Evolutionary conservation across 352 stramenopile genomes (phyloP), one percentile per base, ranked within the genome.

Genomic region (Phytopythium vexans): DNA sequence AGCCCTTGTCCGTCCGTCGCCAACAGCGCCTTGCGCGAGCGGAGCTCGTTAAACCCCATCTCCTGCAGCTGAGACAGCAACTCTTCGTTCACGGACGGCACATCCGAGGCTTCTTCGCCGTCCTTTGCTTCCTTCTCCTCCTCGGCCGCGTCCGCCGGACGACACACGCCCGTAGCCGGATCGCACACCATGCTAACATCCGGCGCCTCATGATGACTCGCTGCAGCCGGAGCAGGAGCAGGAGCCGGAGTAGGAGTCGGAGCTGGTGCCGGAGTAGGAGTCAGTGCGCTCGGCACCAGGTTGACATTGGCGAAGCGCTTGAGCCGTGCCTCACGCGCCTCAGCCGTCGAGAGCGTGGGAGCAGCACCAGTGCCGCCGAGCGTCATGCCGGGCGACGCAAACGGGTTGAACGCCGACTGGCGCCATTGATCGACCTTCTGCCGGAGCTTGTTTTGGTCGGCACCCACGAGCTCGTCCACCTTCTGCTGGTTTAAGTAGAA

Each of bases 401-500:
- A 94, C 3, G 84, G 84, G 67, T 94, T 94, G 59, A 91, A 90
- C 6, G 80, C 84, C 48, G 84, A 91, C 52, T 92, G 82, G 9
- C 81, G 78, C 80, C 80, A 92, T 60, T 92, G 81, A 60, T 94
- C 84, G 52, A 96, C 94, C 75, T 95, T 96, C 46, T 81, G 64
- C 3, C 82, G 80, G 36, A 97, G 62, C 50, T 77, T 61, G 48
- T 92, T 91, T 40, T 83, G 80, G 55, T 96, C 87, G 2, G 89
- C 87, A 21, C 89, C 89, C 12, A 89, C 77, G 6, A 96, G 68
- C 52, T 97, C 87, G 46, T 96, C 89, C 38, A 96, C 79, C 69
- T 96, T 94, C 56, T 65, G 66, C 53, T 92, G 74, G 56, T 67
- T 94, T 53, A 97, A 66, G 62, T 97, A 97, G 56, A 97, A 94